Percentiles rank a stretch among this genome's conserved stretches.
These are phyloP conservation scores for Lichtheimia ornata DNA, from an alignment of 371 early-diverging fungal genomes.

Conservation along the genomic window DNA sequence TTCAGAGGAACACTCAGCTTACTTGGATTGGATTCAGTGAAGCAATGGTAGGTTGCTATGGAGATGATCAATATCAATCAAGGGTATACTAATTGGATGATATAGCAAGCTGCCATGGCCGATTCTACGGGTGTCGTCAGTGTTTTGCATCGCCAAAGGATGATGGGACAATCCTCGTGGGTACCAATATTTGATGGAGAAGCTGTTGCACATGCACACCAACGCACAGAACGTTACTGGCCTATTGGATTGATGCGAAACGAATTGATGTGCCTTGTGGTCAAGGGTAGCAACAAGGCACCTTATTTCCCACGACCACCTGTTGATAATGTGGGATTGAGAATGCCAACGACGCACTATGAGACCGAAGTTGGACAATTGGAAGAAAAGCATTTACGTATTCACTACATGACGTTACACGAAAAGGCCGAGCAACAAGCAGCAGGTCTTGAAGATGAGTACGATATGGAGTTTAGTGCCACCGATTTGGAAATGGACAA, in stretches of 20 bases:
- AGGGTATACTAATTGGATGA: background rate
- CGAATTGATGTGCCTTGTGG: constrained; percentile 63
- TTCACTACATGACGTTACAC: constrained; percentile 46
- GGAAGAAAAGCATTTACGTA: constrained; percentile 63
- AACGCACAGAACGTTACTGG: constrained; percentile 66
- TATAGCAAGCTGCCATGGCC: constrained; percentile 63
- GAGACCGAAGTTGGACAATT: constrained; percentile 53
- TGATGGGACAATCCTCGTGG: constrained; percentile 71
- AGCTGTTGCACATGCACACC: constrained; percentile 18
- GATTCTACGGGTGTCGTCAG: constrained; percentile 72
- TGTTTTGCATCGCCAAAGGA: constrained; percentile 57
- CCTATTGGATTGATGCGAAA: constrained; percentile 71
- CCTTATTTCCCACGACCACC: constrained; percentile 82
- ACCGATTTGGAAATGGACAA: constrained; percentile 79
- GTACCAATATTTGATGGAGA: constrained; percentile 71
- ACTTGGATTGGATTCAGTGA: constrained; percentile 89
- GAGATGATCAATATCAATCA: constrained; percentile 20
- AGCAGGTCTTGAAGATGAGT: constrained; percentile 37
- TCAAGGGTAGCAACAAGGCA: constrained; percentile 42
- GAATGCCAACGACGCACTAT: constrained; percentile 66
- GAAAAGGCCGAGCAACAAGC: constrained; percentile 56
- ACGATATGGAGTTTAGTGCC: constrained; percentile 36
- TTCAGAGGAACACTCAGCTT: constrained; percentile 64
- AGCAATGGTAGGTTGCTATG: constrained; percentile 48
- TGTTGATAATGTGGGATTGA: constrained; percentile 70